Conservation (phyloP, 139 green algal genomes). For the Chlamydomonas applanata region DNA sequence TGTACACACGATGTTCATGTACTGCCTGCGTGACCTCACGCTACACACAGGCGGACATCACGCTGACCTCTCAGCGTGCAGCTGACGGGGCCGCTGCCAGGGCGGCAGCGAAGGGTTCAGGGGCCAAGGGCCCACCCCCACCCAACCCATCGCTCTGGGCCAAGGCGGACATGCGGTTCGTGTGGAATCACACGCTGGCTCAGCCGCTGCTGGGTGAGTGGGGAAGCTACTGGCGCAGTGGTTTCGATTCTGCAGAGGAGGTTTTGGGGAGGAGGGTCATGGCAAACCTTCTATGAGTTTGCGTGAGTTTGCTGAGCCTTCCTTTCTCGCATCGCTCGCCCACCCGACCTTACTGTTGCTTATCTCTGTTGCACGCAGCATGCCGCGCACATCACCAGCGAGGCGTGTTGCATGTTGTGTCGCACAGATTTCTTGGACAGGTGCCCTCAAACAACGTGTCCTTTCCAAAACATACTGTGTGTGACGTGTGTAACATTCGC, state of each 20-base stretch:
- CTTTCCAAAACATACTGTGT: neutral
- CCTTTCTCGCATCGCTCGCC: too few relatives aligned
- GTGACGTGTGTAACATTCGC: neutral
- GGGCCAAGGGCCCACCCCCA: too few relatives aligned
- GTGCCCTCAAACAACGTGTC: neutral
- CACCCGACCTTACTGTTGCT: too few relatives aligned
- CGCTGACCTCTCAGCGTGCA: neutral
- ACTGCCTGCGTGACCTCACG: too few relatives aligned
- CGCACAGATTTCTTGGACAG: neutral
- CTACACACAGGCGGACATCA: neutral
- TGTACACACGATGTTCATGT: too few relatives aligned
- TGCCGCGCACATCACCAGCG: too few relatives aligned
- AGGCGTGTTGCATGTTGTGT: too few relatives aligned
- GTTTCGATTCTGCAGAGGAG: too few relatives aligned
- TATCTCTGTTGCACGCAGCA: too few relatives aligned
- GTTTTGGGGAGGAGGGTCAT: too few relatives aligned
- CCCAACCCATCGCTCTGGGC: neutral
- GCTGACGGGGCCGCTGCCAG: neutral
- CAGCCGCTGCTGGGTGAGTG: constrained; percentile 13
- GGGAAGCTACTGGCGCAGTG: neutral
- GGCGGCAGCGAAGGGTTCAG: neutral
- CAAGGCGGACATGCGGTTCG: constrained; percentile 5
- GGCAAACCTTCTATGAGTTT: too few relatives aligned
- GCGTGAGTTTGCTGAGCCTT: too few relatives aligned
- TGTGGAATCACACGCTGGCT: constrained; percentile 1